Conservation (phyloP, 805 yeast species). For the Blastobotrys peoriensis region DNA sequence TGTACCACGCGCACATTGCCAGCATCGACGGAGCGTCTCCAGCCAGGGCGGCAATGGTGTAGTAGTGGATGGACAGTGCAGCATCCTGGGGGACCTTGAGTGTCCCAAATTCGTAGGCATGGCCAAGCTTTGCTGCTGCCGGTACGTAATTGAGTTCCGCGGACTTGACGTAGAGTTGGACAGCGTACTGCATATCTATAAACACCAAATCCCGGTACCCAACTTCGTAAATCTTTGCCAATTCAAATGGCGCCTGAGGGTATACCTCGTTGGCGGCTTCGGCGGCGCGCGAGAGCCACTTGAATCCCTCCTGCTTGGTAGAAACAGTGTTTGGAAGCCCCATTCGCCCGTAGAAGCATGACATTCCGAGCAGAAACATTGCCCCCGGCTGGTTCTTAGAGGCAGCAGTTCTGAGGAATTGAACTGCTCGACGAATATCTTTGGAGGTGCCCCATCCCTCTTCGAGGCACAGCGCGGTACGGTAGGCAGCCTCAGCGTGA, state of each 20-base stretch:
- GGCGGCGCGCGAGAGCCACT: slow-evolving; percentile 87
- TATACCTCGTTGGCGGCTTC: slow-evolving; percentile 77
- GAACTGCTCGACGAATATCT: slow-evolving; percentile 80
- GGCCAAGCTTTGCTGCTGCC: slow-evolving; percentile 74
- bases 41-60: slow-evolving; percentile 80
- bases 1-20: slow-evolving; percentile 94
- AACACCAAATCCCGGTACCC: slow-evolving; percentile 87
- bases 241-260: slow-evolving; percentile 91
- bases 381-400: slow-evolving; percentile 94
- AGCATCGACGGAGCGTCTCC: slow-evolving; percentile 90
- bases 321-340: slow-evolving; percentile 61
- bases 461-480: slow-evolving; percentile 87
- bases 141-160: slow-evolving; percentile 83
- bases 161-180: slow-evolving; percentile 78
- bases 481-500: slow-evolving; percentile 84
- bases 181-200: slow-evolving; percentile 75
- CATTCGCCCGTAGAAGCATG: slow-evolving; percentile 78
- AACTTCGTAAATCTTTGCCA: slow-evolving; percentile 73
- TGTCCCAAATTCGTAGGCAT: slow-evolving; percentile 73
- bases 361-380: slow-evolving; percentile 85
- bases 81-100: slow-evolving; percentile 68
- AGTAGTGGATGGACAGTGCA: slow-evolving; percentile 82
- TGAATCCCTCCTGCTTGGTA: slow-evolving; percentile 79
- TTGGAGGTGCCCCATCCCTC: slow-evolving; percentile 90
- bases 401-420: slow-evolving; percentile 80